Evolutionary conservation across 164 flowering plant species (phyloP).

Genomic region (Liriodendron chinense): DNA sequence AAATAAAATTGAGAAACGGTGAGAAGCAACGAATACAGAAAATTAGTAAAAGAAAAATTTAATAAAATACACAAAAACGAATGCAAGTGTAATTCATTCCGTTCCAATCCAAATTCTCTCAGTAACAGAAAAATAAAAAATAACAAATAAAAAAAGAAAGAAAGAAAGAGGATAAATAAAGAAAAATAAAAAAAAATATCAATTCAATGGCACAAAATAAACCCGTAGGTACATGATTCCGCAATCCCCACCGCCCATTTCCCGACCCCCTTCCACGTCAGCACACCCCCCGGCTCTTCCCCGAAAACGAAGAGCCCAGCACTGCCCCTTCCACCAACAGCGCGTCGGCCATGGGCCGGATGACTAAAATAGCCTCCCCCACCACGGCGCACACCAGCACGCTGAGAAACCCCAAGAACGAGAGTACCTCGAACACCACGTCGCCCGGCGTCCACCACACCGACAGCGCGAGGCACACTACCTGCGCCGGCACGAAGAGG

Average conservation of each 20-base stretch:
- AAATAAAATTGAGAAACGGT: too few species aligned
- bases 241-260: not conserved
- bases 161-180: too few species aligned
- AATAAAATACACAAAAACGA: too few species aligned
- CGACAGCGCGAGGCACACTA: constrained; percentile 30
- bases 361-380: constrained; percentile 54
- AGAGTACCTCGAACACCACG: constrained; percentile 13
- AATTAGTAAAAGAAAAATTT: too few species aligned
- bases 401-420: constrained; percentile 28
- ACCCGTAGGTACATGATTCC: not conserved
- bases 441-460: constrained; percentile 41
- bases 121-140: too few species aligned
- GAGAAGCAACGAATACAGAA: too few species aligned
- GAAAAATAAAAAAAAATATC: not conserved
- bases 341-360: constrained; percentile 54
- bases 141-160: too few species aligned
- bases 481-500: constrained; percentile 31
- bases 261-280: not conserved
- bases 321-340: constrained; percentile 28
- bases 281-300: not conserved
- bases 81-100: too few species aligned
- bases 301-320: not conserved
- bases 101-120: too few species aligned
- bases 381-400: constrained; percentile 37
- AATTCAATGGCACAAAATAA: not conserved